Evolutionary conservation across 495 filamentous ascomycete genomes (phyloP), one percentile per base, ranked within the genome.

Genomic region (Annulohypoxylon maeteangense): DNA sequence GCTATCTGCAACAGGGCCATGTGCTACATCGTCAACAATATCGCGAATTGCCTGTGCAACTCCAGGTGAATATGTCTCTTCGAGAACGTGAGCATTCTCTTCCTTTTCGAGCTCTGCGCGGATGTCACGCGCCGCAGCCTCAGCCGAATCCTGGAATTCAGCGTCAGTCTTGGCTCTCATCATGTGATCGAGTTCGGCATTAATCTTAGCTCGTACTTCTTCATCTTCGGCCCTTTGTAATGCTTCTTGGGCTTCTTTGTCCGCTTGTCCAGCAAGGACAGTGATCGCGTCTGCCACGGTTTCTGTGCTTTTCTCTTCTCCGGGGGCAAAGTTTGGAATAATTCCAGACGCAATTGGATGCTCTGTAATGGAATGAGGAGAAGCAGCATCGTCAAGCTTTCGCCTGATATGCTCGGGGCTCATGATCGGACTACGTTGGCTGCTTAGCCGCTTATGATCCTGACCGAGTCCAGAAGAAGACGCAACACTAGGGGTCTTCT

Each of bases 251-350:
- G 90, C 88, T 74, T 94, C 87, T 58, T 88, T 85, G 57, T 92
- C 87, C 50, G 90, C 89, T 74, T 90, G 82, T 64, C 86, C 84
- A 7, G 89, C 91, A 55, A 93, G 83, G 25, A 90, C 89, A 36
- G 81, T 87, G 29, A 94, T 83, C 12, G 92, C 91, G 8, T 92
- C 87, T 31, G 90, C 83, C 4, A 96, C 91, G 32, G 87, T 92
- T 76, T 91, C 89, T 29, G 83, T 87, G 55, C 85, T 80, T 34
- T 81, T 82, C 0, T 83, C 73, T 14, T 67, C 63, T 0, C 40
- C 40, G 29, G 64, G 56, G 7, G 40, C 56, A 45, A 63, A 45
- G 23, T 36, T 31, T 5, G 65, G 36, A 4, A 16, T 36, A n/a
- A 42, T 56, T 11, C 58, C 62, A 34, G 55, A 48, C 5, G n/a